These are phyloP conservation scores for Physcomitrellopsis africana DNA, from an alignment of 225 moss, liverwort and hornwort genomes.

Conservation along the genomic window DNA sequence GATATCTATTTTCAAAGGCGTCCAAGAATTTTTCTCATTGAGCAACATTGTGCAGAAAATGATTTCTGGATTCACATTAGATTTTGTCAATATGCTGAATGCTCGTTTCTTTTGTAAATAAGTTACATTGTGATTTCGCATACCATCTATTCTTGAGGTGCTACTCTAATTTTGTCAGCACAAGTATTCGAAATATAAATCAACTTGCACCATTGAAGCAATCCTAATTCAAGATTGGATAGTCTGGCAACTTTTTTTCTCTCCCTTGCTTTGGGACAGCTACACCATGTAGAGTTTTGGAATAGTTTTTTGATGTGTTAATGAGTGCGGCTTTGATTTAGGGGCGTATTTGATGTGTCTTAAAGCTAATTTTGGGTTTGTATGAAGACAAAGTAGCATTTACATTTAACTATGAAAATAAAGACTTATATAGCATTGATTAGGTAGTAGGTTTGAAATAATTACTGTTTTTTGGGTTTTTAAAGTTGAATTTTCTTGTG, in stretches of 20 bases:
- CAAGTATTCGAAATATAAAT: neutral
- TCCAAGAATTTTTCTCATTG: neutral
- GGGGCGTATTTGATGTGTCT: too few species aligned
- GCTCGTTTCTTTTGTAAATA: slow-evolving; percentile 19
- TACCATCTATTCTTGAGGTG: neutral
- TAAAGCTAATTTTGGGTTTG: too few species aligned
- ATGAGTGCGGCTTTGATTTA: too few species aligned
- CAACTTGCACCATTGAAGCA: neutral
- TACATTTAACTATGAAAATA: too few species aligned
- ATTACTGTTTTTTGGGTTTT: too few species aligned
- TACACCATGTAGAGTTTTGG: too few species aligned
- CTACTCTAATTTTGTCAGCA: neutral
- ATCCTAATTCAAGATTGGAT: neutral
- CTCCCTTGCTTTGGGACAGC: too few species aligned
- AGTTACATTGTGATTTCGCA: neutral
- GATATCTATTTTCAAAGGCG: neutral
- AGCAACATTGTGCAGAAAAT: neutral
- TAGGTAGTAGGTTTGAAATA: too few species aligned
- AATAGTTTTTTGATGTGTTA: too few species aligned
- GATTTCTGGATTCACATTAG: neutral
- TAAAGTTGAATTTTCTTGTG: too few species aligned
- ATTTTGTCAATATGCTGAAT: neutral
- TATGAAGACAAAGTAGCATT: too few species aligned
- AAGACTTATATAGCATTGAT: too few species aligned
- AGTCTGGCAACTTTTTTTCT: neutral